Percentiles rank a stretch among this genome's conserved stretches.
These are phyloP conservation scores for Yarrowia sp. DNA, from an alignment of 805 yeast species.

Conservation along the genomic window DNA sequence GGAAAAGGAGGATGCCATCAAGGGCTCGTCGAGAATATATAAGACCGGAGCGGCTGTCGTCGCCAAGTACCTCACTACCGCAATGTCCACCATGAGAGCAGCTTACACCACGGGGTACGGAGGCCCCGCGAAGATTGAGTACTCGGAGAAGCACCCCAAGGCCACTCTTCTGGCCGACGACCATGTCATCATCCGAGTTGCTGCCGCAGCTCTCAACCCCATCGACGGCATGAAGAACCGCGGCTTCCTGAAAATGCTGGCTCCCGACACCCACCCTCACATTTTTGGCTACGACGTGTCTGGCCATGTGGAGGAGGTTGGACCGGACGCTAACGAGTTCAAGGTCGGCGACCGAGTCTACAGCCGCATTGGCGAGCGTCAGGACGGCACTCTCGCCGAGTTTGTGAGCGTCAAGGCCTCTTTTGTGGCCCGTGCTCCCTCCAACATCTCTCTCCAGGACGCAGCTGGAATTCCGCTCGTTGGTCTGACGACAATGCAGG, in stretches of 20 bases:
- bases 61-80: too few species aligned
- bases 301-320: conserved; percentile 34
- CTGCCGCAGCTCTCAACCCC: conserved; percentile 35
- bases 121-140: background rate
- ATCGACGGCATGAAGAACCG: conserved; percentile 31
- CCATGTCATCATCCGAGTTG: conserved; percentile 30
- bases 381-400: conserved; percentile 30
- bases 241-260: conserved; percentile 27
- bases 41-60: background rate
- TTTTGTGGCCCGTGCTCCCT: conserved; percentile 30
- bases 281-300: conserved; percentile 34
- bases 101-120: conserved; percentile 12
- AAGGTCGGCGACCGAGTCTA: conserved; percentile 32
- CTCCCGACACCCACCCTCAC: conserved; percentile 27
- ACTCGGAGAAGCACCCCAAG: background rate
- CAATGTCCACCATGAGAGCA: conserved; percentile 16
- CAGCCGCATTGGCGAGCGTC: conserved; percentile 20
- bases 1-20: background rate
- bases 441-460: conserved; percentile 28
- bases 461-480: conserved; percentile 33
- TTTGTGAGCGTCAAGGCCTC: conserved; percentile 27
- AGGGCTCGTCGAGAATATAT: background rate
- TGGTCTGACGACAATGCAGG: conserved; percentile 30
- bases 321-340: conserved; percentile 29
- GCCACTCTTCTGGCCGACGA: background rate